Evolutionary conservation across 2,329 filamentous ascomycete genomes (phyloP).

Genomic region (Penicillium sumatraense): DNA sequence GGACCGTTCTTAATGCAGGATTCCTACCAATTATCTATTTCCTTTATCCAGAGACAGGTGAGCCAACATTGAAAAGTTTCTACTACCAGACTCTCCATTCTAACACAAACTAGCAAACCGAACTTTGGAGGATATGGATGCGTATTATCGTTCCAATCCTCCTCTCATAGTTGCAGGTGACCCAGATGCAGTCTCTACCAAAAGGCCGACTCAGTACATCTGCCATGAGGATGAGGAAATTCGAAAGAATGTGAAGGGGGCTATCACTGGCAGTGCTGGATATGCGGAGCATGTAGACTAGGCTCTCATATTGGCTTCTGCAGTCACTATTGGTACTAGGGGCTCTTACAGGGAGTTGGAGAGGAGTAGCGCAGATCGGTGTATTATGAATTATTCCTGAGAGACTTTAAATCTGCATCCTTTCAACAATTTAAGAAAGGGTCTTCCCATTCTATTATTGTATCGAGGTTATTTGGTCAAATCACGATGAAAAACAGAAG

Average conservation of each 20-base stretch:
- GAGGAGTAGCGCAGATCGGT: too few relatives aligned
- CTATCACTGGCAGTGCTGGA: neutral
- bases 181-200: conserved; percentile 49
- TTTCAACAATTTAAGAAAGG: too few relatives aligned
- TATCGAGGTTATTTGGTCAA: too few relatives aligned
- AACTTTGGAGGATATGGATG: conserved; percentile 41
- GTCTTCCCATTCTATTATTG: too few relatives aligned
- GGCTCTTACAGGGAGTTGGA: too few relatives aligned
- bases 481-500: too few relatives aligned
- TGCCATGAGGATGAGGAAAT: conserved; percentile 50
- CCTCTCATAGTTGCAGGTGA: conserved; percentile 54
- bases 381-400: too few relatives aligned
- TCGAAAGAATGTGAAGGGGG: conserved; percentile 22
- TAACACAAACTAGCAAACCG: conserved; percentile 24
- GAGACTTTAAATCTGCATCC: too few relatives aligned
- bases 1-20: conserved; percentile 49
- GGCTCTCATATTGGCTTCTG: neutral
- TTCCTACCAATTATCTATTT: conserved; percentile 56
- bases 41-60: conserved; percentile 41
- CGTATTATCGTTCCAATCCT: conserved; percentile 43
- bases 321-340: too few relatives aligned
- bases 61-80: neutral
- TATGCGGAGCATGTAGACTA: conserved; percentile 11
- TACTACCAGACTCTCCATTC: neutral
- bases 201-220: conserved; percentile 53